Evolutionary conservation across 176 grass and related monocot species (phyloP), one percentile per base, ranked within the genome.

Genomic region (Alopecurus myosuroides): DNA sequence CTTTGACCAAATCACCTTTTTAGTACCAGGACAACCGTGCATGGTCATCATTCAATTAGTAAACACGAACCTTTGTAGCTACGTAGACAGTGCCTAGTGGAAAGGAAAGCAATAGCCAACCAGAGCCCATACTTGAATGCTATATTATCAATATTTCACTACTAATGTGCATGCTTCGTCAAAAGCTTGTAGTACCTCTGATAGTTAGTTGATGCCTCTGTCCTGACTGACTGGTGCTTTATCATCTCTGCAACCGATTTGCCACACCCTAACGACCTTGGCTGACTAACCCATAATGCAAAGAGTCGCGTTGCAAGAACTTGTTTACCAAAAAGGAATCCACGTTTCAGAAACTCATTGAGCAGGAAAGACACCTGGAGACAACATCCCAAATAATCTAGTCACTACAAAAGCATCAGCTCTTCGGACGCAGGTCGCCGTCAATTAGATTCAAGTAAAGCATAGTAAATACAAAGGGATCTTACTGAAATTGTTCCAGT

Each of bases 131-230:
- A 40, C 50, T 80, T 87, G 69, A 60, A 75, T 84, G 25, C 48
- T 80, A 69, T 84, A 75, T 57, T 50, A 41, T 12, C 76, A 19
- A 75, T 62, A 68, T 87, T 61, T 35, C 9, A 4, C 26, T 84
- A 48, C 67, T 67, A 69, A 80, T 87, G 81, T 91, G 89, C 89
- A 75, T 91, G 80, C 89, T 81, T 91, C 56, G 89, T 91, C 89
- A 87, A 91, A 91, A 91, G 85, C 18, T 34, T 86, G 18, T 46
- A 37, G 62, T 87, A 51, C 58, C 57, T 50, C 67, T 19, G 8
- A 35, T 26, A 39, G 26, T 89, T 58, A 79, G 48, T 90, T 84
- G 31, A 73, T 69, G n/a, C 72, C 58, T 87, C 58, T 69, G 84
- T 80, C 39, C 30, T 51, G 30, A 75, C 30, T 51, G 30, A 75